phyloP scores from a whole-genome alignment of 2,329 filamentous ascomycete genomes.

The Endocalyx cinctus region DNA sequence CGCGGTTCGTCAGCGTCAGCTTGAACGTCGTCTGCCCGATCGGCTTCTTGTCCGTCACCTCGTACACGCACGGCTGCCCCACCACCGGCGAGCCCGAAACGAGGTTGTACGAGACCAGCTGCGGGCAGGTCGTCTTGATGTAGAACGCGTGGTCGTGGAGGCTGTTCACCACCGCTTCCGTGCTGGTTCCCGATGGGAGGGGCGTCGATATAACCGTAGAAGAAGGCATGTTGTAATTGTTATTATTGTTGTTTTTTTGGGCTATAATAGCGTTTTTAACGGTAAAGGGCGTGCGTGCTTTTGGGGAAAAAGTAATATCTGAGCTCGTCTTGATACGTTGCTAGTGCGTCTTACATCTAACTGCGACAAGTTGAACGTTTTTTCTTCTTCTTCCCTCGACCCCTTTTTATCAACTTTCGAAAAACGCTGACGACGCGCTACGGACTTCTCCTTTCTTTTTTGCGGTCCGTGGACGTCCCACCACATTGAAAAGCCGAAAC shows the following conservation, averaged over 20 bases:
- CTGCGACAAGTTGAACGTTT: no score
- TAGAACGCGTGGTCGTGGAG: conserved; percentile 45
- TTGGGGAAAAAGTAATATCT: no score
- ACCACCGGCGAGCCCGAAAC: conserved; percentile 9
- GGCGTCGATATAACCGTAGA: conserved; percentile 37
- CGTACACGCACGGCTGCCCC: conserved; percentile 16
- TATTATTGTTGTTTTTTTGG: not conserved
- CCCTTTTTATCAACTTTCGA: no score
- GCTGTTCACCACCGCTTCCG: conserved; percentile 16
- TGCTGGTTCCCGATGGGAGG: conserved; percentile 18
- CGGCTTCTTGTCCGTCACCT: conserved; percentile 31
- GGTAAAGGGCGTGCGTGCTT: no score
- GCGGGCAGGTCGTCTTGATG: conserved; percentile 22
- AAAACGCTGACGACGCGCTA: no score
- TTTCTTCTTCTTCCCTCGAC: no score
- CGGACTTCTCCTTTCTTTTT: no score
- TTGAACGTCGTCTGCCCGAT: conserved; percentile 30
- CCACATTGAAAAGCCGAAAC: no score
- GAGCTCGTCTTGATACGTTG: no score
- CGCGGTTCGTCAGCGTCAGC: conserved; percentile 21
- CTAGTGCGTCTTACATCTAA: no score
- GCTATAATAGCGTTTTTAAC: no score
- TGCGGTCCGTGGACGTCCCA: no score
- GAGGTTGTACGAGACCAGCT: conserved; percentile 17
- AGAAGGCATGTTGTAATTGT: conserved; percentile 18